These are phyloP conservation scores for Rhizodiscina lignyota DNA, from an alignment of 495 filamentous ascomycete genomes.

Conservation along the genomic window DNA sequence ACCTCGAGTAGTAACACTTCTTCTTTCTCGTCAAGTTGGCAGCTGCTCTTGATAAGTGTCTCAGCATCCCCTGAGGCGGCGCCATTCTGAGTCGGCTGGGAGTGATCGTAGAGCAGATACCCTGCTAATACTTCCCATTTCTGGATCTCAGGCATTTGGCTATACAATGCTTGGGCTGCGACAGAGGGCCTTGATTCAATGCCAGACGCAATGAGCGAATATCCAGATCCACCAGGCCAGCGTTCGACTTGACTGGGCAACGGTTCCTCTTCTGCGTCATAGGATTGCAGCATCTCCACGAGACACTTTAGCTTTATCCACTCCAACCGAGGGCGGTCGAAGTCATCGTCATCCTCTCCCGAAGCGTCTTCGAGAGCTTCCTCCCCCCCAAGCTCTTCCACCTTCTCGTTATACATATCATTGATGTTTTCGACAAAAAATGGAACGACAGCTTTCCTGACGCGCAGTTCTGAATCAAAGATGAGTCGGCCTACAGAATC, in stretches of 20 bases:
- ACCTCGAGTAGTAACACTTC: slow-evolving; percentile 77
- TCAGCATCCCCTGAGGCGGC: slow-evolving; percentile 29
- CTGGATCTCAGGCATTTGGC: slow-evolving; percentile 57
- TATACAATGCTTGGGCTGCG: slow-evolving; percentile 70
- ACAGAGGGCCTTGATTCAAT: slow-evolving; percentile 69
- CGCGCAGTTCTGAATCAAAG: slow-evolving; percentile 67
- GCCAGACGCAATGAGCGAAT: slow-evolving; percentile 35
- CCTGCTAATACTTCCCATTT: slow-evolving; percentile 81
- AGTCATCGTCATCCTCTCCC: slow-evolving; percentile 46
- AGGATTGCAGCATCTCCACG: slow-evolving; percentile 63
- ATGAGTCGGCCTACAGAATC: slow-evolving; percentile 71
- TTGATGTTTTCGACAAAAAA: slow-evolving; percentile 81
- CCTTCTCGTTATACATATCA: slow-evolving; percentile 58
- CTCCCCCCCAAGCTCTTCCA: slow-evolving; percentile 74
- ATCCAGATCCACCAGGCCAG: slow-evolving; percentile 11
- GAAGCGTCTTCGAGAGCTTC: slow-evolving; percentile 38
- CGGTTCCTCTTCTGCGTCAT: slow-evolving; percentile 32
- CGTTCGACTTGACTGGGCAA: slow-evolving; percentile 16
- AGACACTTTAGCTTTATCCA: slow-evolving; percentile 91
- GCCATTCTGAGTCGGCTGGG: slow-evolving; percentile 32
- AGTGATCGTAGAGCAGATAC: slow-evolving; percentile 86
- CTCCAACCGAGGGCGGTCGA: slow-evolving; percentile 50
- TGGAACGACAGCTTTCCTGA: slow-evolving; percentile 70
- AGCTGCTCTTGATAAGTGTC: slow-evolving; percentile 40
- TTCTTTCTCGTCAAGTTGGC: slow-evolving; percentile 60